These are phyloP conservation scores for Rhododendron griersonianum DNA, from an alignment of 148 eudicot species.

Conservation along the genomic window DNA sequence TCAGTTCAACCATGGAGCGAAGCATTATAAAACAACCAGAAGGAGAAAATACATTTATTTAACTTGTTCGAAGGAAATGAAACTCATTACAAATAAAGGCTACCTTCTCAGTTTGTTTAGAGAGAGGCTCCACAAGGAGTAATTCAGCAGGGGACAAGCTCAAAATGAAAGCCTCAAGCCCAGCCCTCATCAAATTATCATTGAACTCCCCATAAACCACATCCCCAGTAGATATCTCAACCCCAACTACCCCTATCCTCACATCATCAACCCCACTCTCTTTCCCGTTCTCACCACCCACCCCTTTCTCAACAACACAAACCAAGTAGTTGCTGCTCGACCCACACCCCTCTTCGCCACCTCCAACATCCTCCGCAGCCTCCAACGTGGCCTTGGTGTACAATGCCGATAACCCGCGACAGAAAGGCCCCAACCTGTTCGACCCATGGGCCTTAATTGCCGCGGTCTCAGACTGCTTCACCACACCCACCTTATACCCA, in stretches of 20 bases:
- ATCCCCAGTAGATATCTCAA: slow-evolving; percentile 92
- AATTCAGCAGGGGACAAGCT: slow-evolving; percentile 78
- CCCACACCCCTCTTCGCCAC: slow-evolving; percentile 69
- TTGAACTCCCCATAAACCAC: slow-evolving; percentile 79
- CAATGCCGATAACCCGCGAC: slow-evolving; percentile 82
- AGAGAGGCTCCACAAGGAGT: slow-evolving; percentile 69
- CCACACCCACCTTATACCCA: slow-evolving; percentile 94
- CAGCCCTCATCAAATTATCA: slow-evolving; percentile 76
- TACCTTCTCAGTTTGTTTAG: slow-evolving; percentile 88
- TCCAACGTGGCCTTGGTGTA: slow-evolving; percentile 95
- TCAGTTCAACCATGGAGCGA: background rate
- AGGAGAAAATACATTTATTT: background rate
- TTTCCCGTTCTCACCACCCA: slow-evolving; percentile 24
- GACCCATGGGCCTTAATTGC: slow-evolving; percentile 87
- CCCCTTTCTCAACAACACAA: slow-evolving; percentile 72
- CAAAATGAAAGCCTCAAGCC: slow-evolving; percentile 73
- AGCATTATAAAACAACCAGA: background rate
- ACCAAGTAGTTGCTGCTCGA: slow-evolving; percentile 62
- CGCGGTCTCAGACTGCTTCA: slow-evolving; percentile 89
- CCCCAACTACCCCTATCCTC: slow-evolving; percentile 72
- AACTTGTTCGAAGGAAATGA: background rate
- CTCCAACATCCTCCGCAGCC: slow-evolving; percentile 78
- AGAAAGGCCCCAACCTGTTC: slow-evolving; percentile 70
- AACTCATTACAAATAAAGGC: slow-evolving; percentile 11
- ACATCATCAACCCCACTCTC: slow-evolving; percentile 45